Evolutionary conservation across 768 basidiomycete species (phyloP).

Genomic region (Naganishia vaughanmartiniae): DNA sequence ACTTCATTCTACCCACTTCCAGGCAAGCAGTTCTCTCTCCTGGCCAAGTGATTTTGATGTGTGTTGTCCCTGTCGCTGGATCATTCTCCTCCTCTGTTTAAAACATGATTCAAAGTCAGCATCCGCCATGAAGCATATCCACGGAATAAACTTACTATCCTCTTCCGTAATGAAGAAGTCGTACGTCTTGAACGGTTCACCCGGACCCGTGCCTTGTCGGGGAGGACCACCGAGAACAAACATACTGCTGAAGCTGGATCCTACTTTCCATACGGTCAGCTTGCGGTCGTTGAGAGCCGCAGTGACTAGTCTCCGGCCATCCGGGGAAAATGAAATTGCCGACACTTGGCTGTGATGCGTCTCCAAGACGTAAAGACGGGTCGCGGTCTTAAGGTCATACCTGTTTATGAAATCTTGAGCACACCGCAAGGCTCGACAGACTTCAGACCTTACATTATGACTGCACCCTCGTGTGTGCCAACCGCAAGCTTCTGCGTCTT

Average conservation of each 20-base stretch:
- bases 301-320: constrained; percentile 83
- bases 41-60: constrained; percentile 79
- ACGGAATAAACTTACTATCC: constrained; percentile 58
- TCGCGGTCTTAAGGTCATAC: constrained; percentile 96
- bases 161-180: constrained; percentile 80
- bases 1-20: constrained; percentile 71
- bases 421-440: neutral
- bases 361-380: constrained; percentile 88
- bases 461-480: constrained; percentile 89
- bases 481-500: constrained; percentile 82
- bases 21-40: constrained; percentile 78
- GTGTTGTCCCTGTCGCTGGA: constrained; percentile 65
- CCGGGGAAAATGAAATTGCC: constrained; percentile 87
- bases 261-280: constrained; percentile 94
- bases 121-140: constrained; percentile 22
- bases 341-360: constrained; percentile 77
- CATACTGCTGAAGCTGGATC: constrained; percentile 79
- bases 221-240: constrained; percentile 87
- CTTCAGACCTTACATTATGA: constrained; percentile 52
- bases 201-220: constrained; percentile 70
- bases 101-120: neutral
- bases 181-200: constrained; percentile 83
- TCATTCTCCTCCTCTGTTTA: constrained; percentile 59
- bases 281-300: constrained; percentile 78
- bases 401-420: constrained; percentile 53